phyloP scores from a whole-genome alignment of 306 rosid genomes.

The Prunus mira region DNA sequence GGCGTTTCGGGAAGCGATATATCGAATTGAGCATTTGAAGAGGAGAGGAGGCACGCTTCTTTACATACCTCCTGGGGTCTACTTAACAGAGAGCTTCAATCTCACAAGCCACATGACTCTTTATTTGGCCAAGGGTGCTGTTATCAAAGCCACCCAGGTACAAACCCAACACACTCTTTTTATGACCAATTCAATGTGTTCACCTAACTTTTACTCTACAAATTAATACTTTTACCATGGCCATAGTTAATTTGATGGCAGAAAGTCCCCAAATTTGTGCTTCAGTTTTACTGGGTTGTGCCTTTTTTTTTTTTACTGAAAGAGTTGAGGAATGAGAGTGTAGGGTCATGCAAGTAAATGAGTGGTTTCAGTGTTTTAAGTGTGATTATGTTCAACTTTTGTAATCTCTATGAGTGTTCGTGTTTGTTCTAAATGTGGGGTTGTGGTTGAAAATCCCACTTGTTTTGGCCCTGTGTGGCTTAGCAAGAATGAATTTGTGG shows the following conservation, averaged over 20 bases:
- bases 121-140: constrained; percentile 70
- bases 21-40: constrained; percentile 54
- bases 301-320: background rate
- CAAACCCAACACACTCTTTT: background rate
- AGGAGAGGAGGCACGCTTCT: constrained; percentile 75
- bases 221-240: background rate
- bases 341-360: background rate
- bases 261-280: too few species aligned
- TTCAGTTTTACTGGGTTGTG: background rate
- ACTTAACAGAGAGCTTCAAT: constrained; percentile 68
- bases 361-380: background rate
- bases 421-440: background rate
- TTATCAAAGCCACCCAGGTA: constrained; percentile 77
- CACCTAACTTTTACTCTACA: background rate
- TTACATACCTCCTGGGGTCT: constrained; percentile 74
- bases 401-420: background rate
- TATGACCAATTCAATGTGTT: background rate
- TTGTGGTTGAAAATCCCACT: background rate
- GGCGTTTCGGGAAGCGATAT: constrained; percentile 72
- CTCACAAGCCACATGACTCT: constrained; percentile 88
- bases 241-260: background rate
- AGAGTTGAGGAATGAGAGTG: background rate
- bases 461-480: background rate
- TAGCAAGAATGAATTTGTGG: constrained; percentile 3
- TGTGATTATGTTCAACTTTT: background rate